phyloP scores from a whole-genome alignment of 208 protist species.

The Tritrichomonas musculus region DNA sequence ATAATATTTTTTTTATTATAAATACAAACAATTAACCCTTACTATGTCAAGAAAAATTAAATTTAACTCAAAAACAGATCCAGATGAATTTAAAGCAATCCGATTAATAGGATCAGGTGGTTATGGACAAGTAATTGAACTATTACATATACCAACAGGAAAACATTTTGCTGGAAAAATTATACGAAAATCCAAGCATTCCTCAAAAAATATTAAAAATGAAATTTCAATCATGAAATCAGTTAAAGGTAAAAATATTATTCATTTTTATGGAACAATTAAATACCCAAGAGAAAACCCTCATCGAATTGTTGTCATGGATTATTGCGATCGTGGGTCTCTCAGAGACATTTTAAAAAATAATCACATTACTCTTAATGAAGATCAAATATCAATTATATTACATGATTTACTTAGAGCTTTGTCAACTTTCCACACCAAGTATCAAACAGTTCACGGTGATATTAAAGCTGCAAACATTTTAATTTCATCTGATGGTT shows the following conservation, averaged over 20 bases:
- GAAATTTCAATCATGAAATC: not conserved
- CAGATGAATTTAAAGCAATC: not conserved
- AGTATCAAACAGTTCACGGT: constrained; percentile 63
- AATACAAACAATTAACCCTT: no score
- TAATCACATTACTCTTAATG: not conserved
- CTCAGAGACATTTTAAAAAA: not conserved
- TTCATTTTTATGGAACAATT: constrained; percentile 13
- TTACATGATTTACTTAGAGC: not conserved
- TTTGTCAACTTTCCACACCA: not conserved
- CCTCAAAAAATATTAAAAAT: not conserved
- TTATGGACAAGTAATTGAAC: not conserved
- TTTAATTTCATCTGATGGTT: constrained; percentile 34
- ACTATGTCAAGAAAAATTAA: no score
- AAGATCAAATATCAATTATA: not conserved
- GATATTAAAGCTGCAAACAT: constrained; percentile 69
- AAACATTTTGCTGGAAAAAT: not conserved
- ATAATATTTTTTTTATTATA: no score
- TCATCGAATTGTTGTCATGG: not conserved
- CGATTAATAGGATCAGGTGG: not conserved
- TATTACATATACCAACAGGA: not conserved
- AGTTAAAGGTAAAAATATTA: not conserved
- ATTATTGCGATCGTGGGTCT: not conserved
- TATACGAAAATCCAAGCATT: not conserved
- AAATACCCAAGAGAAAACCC: not conserved
- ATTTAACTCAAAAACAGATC: no score